phyloP scores from a whole-genome alignment of 108 stramenopile genomes.

The Ochromonas danica region DNA sequence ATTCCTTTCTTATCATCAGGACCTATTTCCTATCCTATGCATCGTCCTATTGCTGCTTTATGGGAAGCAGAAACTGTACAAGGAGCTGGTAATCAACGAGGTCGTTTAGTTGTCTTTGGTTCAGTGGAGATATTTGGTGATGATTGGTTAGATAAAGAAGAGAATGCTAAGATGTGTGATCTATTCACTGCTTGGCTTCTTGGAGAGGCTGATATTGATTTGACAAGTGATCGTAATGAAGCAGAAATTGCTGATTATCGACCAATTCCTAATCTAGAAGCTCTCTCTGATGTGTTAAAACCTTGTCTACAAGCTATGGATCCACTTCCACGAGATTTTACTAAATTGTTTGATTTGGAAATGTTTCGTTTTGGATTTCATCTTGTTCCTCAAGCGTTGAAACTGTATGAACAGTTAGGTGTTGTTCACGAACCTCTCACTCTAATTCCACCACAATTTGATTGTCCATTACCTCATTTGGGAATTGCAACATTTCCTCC shows the following conservation, averaged over 20 bases:
- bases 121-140: slow-evolving; percentile 69
- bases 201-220: slow-evolving; percentile 39
- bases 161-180: slow-evolving; percentile 64
- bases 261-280: slow-evolving; percentile 67
- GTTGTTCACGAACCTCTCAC: slow-evolving; percentile 72
- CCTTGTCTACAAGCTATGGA: slow-evolving; percentile 71
- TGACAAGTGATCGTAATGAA: slow-evolving; percentile 36
- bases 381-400: slow-evolving; percentile 68
- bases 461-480: slow-evolving; percentile 71
- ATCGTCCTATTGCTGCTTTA: slow-evolving; percentile 68
- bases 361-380: slow-evolving; percentile 66
- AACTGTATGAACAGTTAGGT: slow-evolving; percentile 60
- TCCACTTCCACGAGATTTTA: slow-evolving; percentile 69
- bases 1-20: slow-evolving; percentile 66
- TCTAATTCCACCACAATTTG: slow-evolving; percentile 72
- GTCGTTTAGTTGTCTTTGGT: slow-evolving; percentile 67
- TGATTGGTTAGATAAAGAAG: slow-evolving; percentile 74
- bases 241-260: slow-evolving; percentile 58
- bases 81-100: slow-evolving; percentile 36
- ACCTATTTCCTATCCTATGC: slow-evolving; percentile 70
- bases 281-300: slow-evolving; percentile 64
- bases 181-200: slow-evolving; percentile 62
- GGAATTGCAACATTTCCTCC: slow-evolving; percentile 65
- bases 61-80: slow-evolving; percentile 56
- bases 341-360: slow-evolving; percentile 64